Base-by-base conservation (phyloP, 2,329 filamentous ascomycete species). In the Setomelanomma holmii region DNA sequence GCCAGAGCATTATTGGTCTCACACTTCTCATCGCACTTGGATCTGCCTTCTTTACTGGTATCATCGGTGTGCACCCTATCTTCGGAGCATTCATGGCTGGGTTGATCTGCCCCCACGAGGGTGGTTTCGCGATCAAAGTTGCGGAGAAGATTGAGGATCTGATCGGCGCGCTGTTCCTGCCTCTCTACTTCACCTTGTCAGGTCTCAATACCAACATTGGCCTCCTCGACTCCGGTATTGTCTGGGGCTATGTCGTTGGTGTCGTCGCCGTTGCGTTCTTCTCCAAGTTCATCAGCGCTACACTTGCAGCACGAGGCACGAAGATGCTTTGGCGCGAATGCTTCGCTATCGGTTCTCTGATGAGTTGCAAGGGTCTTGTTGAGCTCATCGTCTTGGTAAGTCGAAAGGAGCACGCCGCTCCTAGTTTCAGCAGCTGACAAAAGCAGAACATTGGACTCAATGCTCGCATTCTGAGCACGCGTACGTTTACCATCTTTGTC, bases 341-440 rank as follows among this genome's bases (percentile, higher is more conserved):
- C 51, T 84, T 96, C 24, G 86, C 91, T 1, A 95, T 98, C 61
- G 93, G 93, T 12, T 86, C 88, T 14, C 77, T 97, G 65, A 98
- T 98, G 93, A 96, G 91, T 76, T 98, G 93, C 75, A 98, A 98
- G 75, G 93, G 93, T 66, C 81, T 98, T 8, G 93, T 97, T 0
- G 93, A 97, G 73, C 79, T 98, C 45, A 97, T 98, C 72, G 93
- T 97, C n/a, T 74, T 96, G 74, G 90, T 93, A 80, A 76, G 86
- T 43, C 17, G 16, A 16, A 10, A 11, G 5, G 1, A 21, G 3
- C 4, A 19, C n/a, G 17, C 3, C n/a, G n/a, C n/a, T n/a, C n/a
- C n/a, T n/a, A n/a, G n/a, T n/a, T n/a, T n/a, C n/a, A n/a, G n/a
- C 20, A 36, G 53, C 63, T 70, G 46, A 70, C 40, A 23, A 7